A percentile compares a stretch with the other conserved stretches of the same genome.
phyloP scores from a whole-genome alignment of 495 filamentous ascomycete genomes.

The Sabuloglossum arenarium region DNA sequence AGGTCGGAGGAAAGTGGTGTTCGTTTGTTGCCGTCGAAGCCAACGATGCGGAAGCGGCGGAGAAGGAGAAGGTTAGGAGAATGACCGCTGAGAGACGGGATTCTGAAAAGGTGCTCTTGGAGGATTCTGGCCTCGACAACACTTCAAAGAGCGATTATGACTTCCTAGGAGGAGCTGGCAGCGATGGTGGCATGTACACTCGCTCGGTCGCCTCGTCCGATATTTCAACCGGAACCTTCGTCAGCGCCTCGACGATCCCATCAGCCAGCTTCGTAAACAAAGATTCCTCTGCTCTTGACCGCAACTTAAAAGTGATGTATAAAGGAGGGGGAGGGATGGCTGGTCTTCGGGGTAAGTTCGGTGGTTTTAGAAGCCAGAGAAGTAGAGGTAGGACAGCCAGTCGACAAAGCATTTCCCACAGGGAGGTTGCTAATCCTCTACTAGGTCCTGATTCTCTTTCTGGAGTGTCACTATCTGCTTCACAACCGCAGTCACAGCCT shows the following conservation, averaged over 20 bases:
- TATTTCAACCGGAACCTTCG: background rate
- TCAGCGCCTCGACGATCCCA: background rate
- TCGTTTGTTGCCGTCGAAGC: conserved; percentile 46
- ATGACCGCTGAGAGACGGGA: background rate
- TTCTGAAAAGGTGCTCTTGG: background rate
- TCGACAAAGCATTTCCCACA: no score
- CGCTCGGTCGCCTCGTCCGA: background rate
- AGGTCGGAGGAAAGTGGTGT: conserved; percentile 45
- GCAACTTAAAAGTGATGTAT: background rate
- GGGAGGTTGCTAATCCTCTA: no score
- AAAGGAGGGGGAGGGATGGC: no score
- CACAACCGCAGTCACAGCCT: no score
- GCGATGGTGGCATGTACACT: background rate
- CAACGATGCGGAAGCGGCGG: conserved; percentile 9
- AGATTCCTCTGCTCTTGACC: background rate
- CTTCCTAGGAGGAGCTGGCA: background rate
- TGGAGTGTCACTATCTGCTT: no score
- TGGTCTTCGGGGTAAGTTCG: no score
- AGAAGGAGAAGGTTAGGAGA: background rate
- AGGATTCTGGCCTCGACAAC: background rate
- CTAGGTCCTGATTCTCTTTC: no score
- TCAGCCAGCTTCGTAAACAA: no score
- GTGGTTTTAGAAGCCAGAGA: no score
- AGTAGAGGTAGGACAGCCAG: no score
- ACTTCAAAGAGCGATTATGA: background rate